Base-by-base conservation (phyloP, 1,284 basidiomycete genomes). In the Hypsizygus ulmarius region DNA sequence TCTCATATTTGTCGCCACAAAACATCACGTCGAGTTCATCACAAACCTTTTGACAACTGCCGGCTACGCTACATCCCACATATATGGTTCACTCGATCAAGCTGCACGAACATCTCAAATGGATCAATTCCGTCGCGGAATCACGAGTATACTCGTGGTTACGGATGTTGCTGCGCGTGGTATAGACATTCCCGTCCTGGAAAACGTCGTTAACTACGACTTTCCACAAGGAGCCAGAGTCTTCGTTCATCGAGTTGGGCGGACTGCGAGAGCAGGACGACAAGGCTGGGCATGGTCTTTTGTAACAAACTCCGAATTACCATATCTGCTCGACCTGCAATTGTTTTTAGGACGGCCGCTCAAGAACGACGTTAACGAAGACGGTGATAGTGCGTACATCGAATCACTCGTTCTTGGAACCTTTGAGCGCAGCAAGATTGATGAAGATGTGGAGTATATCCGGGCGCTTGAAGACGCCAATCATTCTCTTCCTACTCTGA, bases 21-120 rank as follows among this genome's bases (percentile, higher is more conserved):
- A 99, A 68, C 97, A 99, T 63, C 97, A 99, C 61, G 95, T 99
- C 64, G 97, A 99, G 65, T 99, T 98, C 63, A 78, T 99, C 32
- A 79, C 84, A 2, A 81, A 81, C 16, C 73, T 99, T 1, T 78
- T 99, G 37, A 77, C 75, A 3, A 79, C 89, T 1, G 87, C 90
- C 11, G 93, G 93, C n/a, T 99, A 96, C 62, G 75, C 90, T 1
- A 88, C 93, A n/a, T 96, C 96, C 6, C 89, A 94, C 59, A 96
- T 99, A 53, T 99, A 99, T 64, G 96, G 96, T 14, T 87, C 96
- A 2, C 81, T 99, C 30, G 96, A 98, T 63, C 97, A 99, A 66
- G 72, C 82, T 1, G 95, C 95, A 1, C 90, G 97, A 50, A 82
- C 84, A n/a, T 82, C 82, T 52, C 93, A 98, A 62, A 91, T 99